Base-by-base conservation (phyloP, 2,329 filamentous ascomycete genomes). In the Fusarium sp. region DNA sequence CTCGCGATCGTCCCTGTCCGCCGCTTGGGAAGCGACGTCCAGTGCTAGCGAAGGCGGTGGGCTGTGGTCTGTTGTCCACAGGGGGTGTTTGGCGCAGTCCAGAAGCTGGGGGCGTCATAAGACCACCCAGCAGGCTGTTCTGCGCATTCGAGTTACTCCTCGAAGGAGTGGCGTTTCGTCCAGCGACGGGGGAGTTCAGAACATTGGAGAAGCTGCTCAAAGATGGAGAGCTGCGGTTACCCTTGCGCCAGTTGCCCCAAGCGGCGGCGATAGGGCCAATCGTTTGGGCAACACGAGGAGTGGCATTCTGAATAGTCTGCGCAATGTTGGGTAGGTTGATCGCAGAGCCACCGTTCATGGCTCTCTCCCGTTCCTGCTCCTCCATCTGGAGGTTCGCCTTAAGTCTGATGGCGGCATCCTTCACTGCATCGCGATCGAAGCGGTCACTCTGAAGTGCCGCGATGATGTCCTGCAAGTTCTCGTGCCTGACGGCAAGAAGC, bases 351-450 rank as follows among this genome's bases (percentile, higher is more conserved):
- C 92, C 92, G 63, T 93, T 91, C 84, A 94, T 89, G 1, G 94
- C 92, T 69, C 97, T 90, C 82, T 98, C 96, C 61, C 95, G 94
- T 84, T 98, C 95, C 81, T 98, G 95, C 81, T 97, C 94, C 82
- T 99, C 96, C 97, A 99, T 99, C 81, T 98, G 95, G 38, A 99
- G 87, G 79, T 98, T 98, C 16, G 97, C 94, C 81, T 95, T 94
- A 70, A 99, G 91, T 63, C 97, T 93, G 77, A 98, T 98, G 38
- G 95, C 94, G 7, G 95, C 95, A 80, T 98, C 95, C 78, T 94
- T 94, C 73, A 98, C 93, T 7, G 90, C 89, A 71, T 95, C 91
- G 66, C 91, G 90, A 81, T 98, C 92, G 80, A 94, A 97, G 29
- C 88, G 86, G 6, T 95, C 92, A 71, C 91, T 88, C 4, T 93